These are phyloP conservation scores for Echites panduratus DNA, from an alignment of 257 asterid genomes.

Conservation along the genomic window DNA sequence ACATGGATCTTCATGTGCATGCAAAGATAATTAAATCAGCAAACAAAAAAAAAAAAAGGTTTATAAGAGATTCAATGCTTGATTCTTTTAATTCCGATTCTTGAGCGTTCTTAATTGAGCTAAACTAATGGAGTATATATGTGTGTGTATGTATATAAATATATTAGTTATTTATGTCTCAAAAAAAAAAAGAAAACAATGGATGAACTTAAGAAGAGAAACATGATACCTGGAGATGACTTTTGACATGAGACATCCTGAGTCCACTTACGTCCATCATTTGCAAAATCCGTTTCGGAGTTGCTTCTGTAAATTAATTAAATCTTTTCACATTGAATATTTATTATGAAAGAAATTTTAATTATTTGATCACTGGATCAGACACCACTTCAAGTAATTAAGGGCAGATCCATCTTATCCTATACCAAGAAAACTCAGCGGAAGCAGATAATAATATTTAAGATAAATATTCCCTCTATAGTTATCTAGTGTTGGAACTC, in stretches of 20 bases:
- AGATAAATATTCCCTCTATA: too few species aligned
- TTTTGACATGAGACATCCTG: slow-evolving; percentile 35
- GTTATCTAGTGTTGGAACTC: background rate
- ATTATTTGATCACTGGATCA: background rate
- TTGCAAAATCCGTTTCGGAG: slow-evolving; percentile 34
- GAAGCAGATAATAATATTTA: too few species aligned
- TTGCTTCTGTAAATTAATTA: slow-evolving; percentile 24
- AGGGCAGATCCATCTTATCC: too few species aligned
- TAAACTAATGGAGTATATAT: too few species aligned
- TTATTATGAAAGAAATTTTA: too few species aligned
- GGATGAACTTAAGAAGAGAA: background rate
- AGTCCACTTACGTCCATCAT: slow-evolving; percentile 34
- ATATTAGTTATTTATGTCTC: too few species aligned
- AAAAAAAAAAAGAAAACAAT: too few species aligned
- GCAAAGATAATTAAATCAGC: background rate
- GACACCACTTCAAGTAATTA: background rate
- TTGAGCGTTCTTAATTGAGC: background rate
- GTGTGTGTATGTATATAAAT: too few species aligned
- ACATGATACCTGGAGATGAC: slow-evolving; percentile 34
- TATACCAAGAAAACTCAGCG: background rate
- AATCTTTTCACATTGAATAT: too few species aligned
- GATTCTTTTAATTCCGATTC: background rate
- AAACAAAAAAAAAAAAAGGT: background rate
- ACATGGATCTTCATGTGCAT: background rate
- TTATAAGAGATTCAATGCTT: background rate